Conservation (phyloP, 1,284 basidiomycete genomes). For the Lignosus rhinocerotis region DNA sequence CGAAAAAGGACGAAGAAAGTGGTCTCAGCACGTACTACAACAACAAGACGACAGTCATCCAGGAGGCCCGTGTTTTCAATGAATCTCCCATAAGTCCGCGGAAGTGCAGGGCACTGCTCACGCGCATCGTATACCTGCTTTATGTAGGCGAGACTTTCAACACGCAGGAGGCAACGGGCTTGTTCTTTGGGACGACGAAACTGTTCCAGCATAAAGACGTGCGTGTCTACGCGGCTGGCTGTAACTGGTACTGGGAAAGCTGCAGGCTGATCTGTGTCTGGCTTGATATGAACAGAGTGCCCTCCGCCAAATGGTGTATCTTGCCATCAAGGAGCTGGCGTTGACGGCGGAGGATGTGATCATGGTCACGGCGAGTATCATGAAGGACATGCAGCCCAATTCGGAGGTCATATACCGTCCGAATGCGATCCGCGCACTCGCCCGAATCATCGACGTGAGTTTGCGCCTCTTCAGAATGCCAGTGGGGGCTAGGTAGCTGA, state of each 20-base stretch:
- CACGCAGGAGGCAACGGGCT: conserved; percentile 94
- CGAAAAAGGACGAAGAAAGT: conserved; percentile 92
- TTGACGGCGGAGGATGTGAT: conserved; percentile 98
- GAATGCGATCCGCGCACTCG: conserved; percentile 95
- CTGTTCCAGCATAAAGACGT: conserved; percentile 99
- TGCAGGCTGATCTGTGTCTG: background rate
- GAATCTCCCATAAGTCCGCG: conserved; percentile 97
- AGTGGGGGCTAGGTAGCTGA: background rate
- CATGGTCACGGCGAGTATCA: conserved; percentile 99
- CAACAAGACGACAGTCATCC: conserved; percentile 95
- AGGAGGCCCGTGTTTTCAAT: conserved; percentile 99
- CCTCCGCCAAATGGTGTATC: conserved; percentile 96
- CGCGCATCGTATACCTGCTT: conserved; percentile 94
- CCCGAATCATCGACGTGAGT: conserved; percentile 91
- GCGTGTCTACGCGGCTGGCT: conserved; percentile 39
- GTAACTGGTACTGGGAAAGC: background rate
- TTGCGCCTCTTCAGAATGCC: background rate
- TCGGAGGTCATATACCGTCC: conserved; percentile 98
- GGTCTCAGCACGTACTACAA: conserved; percentile 87
- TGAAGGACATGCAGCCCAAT: conserved; percentile 99
- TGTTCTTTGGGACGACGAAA: conserved; percentile 99
- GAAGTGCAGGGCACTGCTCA: conserved; percentile 95
- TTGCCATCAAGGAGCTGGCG: conserved; percentile 98
- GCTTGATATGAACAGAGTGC: conserved; percentile 64
- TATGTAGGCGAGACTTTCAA: conserved; percentile 96